phyloP scores from a whole-genome alignment of 805 yeast species.

The Myxozyma neglecta region DNA sequence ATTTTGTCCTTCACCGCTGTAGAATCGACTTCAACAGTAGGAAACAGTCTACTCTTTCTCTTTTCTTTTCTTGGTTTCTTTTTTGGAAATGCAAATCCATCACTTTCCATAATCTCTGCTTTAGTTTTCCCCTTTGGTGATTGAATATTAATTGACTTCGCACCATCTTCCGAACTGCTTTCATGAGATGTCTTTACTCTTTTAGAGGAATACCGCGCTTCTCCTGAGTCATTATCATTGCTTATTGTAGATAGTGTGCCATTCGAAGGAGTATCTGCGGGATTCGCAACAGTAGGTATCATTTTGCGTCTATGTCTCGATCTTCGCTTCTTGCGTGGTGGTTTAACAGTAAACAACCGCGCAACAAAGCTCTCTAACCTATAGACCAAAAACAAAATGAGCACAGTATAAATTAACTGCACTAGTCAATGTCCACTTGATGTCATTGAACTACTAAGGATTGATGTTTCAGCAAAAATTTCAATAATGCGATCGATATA shows the following conservation, averaged over 20 bases:
- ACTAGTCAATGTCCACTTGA: no score
- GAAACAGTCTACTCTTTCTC: constrained; percentile 33
- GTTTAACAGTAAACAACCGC: no score
- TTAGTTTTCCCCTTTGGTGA: background rate
- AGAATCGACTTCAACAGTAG: constrained; percentile 29
- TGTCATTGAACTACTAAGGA: no score
- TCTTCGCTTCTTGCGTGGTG: no score
- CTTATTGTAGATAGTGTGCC: background rate
- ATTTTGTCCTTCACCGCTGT: constrained; percentile 15
- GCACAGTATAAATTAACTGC: no score
- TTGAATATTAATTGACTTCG: background rate
- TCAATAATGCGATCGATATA: no score
- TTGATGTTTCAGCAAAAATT: no score
- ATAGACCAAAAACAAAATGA: no score
- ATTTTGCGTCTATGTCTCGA: background rate
- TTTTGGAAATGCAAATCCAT: constrained; percentile 26
- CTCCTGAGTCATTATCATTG: background rate
- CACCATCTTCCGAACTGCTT: background rate
- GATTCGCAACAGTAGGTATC: background rate
- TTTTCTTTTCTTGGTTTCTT: constrained; percentile 33
- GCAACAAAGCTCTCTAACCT: no score
- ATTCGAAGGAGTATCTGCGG: background rate
- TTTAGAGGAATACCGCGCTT: background rate
- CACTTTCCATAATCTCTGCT: constrained; percentile 3
- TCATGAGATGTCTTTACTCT: background rate